Percentiles rank a stretch among this genome's conserved stretches.
Conservation (phyloP, 2,329 filamentous ascomycete genomes). For the Neonectria hederae region DNA sequence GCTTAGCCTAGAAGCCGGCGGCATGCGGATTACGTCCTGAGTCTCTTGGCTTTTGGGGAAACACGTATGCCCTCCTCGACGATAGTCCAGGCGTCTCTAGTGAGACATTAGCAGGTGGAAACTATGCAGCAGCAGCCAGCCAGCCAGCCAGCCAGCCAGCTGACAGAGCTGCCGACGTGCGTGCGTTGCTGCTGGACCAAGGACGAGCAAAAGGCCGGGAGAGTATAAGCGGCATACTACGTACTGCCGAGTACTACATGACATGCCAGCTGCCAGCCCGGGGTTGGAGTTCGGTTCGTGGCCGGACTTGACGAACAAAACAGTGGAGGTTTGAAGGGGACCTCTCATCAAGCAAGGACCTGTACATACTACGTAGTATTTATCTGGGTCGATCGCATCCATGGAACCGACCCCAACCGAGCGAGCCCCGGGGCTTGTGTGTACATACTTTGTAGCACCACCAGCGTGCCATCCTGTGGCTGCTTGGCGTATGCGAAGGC, state of each 20-base stretch:
- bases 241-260: too few relatives aligned
- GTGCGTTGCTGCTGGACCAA: too few relatives aligned
- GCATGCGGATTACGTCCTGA: conserved; percentile 7
- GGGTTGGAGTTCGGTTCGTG: background rate
- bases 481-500: conserved; percentile 4
- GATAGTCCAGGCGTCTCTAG: background rate
- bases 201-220: background rate
- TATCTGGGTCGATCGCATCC: conserved; percentile 1
- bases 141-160: background rate
- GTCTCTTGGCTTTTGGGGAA: background rate
- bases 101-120: conserved; percentile 1
- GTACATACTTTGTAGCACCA: background rate
- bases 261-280: background rate
- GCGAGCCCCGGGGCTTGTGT: background rate
- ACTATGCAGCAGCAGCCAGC: too few relatives aligned
- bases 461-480: conserved; percentile 7
- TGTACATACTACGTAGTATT: background rate
- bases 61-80: conserved; percentile 1
- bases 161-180: background rate
- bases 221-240: background rate
- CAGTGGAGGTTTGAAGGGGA: conserved; percentile 4
- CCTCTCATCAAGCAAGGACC: too few relatives aligned
- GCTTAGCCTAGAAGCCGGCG: background rate
- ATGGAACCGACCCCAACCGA: background rate
- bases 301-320: background rate